Base-by-base conservation (phyloP, 2,329 filamentous ascomycete species). In the Colletotrichum simmondsii region DNA sequence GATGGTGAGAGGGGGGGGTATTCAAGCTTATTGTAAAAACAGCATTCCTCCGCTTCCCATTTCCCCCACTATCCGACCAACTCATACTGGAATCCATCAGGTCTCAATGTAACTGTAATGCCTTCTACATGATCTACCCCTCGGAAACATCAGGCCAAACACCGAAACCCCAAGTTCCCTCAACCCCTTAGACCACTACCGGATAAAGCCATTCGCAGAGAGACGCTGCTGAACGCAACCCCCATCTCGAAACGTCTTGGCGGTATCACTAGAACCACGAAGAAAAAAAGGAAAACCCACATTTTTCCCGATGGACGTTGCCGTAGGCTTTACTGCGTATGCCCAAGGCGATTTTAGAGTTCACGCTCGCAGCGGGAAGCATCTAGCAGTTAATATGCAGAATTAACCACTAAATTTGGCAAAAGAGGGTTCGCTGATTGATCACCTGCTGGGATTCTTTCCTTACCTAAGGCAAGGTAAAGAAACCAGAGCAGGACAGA, bases 291-390 rank as follows among this genome's bases (percentile, higher is more conserved):
- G 11, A 6, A n/a, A 22, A 16, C n/a, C 26, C 42, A 30, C 59
- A 49, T n/a, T 49, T 49, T 46, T 49, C 35, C 10, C 37, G 42
- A n/a, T 35, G 4, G 61, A 54, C 46, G 28, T 12, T 63, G n/a
- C 26, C 14, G 49, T 54, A 26, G 14, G 19, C n/a, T n/a, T n/a
- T n/a, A n/a, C n/a, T n/a, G n/a, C n/a, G n/a, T n/a, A n/a, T n/a
- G n/a, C n/a, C n/a, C n/a, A 32, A 12, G 30, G 32, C 46, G 60
- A 63, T 53, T n/a, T n/a, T 49, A 63, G 60, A 53, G 28, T 63
- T 63, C 60, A 16, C 16, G 6, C 46, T 35, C 28, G 60, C 46
- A 63, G 60, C 42, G 60, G 60, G 42, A 62, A 42, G 24, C 24
- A 49, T 52, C 42, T 35, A 19, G 19, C n/a, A 24, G 16, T 42